Evolutionary conservation across 2,329 filamentous ascomycete species (phyloP).

Genomic region (Xylaria sp.): DNA sequence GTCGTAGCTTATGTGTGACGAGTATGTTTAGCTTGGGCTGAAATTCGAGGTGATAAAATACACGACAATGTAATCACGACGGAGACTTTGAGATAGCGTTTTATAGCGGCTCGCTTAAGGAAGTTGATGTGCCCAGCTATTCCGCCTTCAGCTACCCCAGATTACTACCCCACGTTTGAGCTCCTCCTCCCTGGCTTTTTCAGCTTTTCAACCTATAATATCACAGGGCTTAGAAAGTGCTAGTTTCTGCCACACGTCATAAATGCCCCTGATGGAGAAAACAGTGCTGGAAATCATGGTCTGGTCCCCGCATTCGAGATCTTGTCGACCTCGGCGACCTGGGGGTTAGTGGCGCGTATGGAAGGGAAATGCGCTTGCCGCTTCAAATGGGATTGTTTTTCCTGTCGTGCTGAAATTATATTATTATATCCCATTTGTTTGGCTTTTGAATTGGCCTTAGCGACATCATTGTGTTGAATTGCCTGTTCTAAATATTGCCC

Average conservation of each 20-base stretch:
- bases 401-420: neutral
- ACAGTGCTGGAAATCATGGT: constrained; percentile 11
- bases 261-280: constrained; percentile 7
- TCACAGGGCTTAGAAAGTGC: neutral
- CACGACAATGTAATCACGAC: neutral
- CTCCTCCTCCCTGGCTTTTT: neutral
- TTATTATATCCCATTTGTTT: neutral
- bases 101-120: neutral
- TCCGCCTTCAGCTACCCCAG: constrained; percentile 1
- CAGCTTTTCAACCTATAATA: constrained; percentile 3
- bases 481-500: neutral
- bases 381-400: neutral
- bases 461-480: neutral
- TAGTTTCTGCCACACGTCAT: constrained; percentile 15
- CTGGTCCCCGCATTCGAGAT: constrained; percentile 19
- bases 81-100: neutral
- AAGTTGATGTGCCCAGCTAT: neutral
- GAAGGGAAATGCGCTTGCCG: neutral
- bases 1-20: neutral
- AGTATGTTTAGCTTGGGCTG: no score
- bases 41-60: no score
- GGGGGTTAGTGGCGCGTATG: neutral
- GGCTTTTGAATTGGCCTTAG: neutral
- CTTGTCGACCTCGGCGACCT: constrained; percentile 1
- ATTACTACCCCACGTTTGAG: neutral